Percentiles rank a stretch among this genome's conserved stretches.
phyloP scores from a whole-genome alignment of 306 rosid genomes.

The Quercus cerris region DNA sequence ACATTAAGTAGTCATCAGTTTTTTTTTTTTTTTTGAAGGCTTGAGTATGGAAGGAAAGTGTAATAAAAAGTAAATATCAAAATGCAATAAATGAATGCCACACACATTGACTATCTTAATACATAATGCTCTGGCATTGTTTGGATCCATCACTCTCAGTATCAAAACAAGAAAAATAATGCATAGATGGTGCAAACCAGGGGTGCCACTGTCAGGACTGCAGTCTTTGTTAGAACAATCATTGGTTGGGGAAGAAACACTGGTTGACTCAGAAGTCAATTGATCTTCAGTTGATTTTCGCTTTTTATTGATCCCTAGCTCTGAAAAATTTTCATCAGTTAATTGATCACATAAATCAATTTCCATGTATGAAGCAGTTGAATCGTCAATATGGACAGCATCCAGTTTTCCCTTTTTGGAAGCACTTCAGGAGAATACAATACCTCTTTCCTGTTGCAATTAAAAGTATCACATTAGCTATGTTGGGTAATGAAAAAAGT shows the following conservation, averaged over 20 bases:
- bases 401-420: conserved; percentile 61
- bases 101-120: background rate
- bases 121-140: too few relatives aligned
- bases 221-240: conserved; percentile 28
- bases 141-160: background rate
- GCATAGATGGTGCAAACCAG: conserved; percentile 44
- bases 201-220: conserved; percentile 24
- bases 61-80: background rate
- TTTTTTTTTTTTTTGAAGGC: background rate
- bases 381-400: conserved; percentile 17
- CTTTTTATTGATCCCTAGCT: conserved; percentile 21
- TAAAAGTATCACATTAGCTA: conserved; percentile 14
- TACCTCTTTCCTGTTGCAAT: conserved; percentile 54
- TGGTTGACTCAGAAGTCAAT: conserved; percentile 9
- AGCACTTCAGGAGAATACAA: conserved; percentile 35
- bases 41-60: background rate
- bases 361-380: conserved; percentile 16
- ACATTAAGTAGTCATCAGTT: background rate
- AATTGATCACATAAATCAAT: conserved; percentile 1
- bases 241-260: conserved; percentile 9
- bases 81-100: background rate
- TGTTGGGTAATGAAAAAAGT: background rate
- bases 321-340: conserved; percentile 22
- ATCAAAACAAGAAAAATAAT: conserved; percentile 4
- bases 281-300: conserved; percentile 26